Conservation (phyloP, 805 yeast genomes). For the Maudiozyma saulgeensis region DNA sequence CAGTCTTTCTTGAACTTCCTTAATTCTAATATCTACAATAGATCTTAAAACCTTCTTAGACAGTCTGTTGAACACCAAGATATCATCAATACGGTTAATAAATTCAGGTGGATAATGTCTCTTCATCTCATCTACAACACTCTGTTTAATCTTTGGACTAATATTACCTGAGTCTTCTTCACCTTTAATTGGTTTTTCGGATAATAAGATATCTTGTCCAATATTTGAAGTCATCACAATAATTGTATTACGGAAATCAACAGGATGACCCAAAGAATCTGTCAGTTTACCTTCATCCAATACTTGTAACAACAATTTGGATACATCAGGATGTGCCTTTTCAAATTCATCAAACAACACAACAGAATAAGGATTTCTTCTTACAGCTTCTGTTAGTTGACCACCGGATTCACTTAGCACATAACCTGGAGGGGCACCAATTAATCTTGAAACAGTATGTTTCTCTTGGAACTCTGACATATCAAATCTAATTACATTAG, state of each 20-base stretch:
- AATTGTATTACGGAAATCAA: conserved; percentile 89
- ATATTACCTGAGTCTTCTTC: conserved; percentile 45
- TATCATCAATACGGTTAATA: conserved; percentile 86
- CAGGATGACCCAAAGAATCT: conserved; percentile 88
- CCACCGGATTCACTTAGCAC: conserved; percentile 92
- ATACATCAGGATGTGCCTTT: conserved; percentile 93
- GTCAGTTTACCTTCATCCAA: conserved; percentile 92
- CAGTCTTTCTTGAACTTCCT: conserved; percentile 72
- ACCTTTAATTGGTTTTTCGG: conserved; percentile 46
- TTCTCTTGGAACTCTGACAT: conserved; percentile 98
- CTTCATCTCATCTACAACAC: conserved; percentile 62
- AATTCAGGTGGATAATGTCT: conserved; percentile 86
- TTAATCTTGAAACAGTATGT: conserved; percentile 79
- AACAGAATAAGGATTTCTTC: conserved; percentile 90
- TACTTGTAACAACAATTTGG: conserved; percentile 82
- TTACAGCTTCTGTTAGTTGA: conserved; percentile 90
- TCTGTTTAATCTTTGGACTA: conserved; percentile 39
- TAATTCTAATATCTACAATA: conserved; percentile 77
- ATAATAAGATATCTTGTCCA: conserved; percentile 80
- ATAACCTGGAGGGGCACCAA: conserved; percentile 98
- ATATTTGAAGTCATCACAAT: conserved; percentile 95
- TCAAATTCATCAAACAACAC: conserved; percentile 93
- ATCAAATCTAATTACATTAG: conserved; percentile 82
- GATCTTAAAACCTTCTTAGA: conserved; percentile 64
- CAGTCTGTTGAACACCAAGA: conserved; percentile 84